Percentiles rank a stretch among this genome's conserved stretches.
Evolutionary conservation across 2,329 filamentous ascomycete genomes (phyloP).

Genomic region (Alternaria ethzedia): DNA sequence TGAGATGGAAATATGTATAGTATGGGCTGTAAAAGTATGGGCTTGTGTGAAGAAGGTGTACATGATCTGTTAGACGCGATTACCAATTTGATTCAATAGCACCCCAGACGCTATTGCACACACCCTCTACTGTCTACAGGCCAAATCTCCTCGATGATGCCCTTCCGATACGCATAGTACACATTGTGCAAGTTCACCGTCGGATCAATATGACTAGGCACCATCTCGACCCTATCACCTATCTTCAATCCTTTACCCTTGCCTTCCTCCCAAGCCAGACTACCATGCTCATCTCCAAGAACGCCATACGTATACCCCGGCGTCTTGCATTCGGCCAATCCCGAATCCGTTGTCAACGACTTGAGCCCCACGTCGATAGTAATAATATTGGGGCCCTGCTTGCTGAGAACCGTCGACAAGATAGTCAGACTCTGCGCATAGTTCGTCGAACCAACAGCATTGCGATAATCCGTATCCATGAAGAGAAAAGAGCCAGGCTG

Average conservation of each 20-base stretch:
- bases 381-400: constrained; percentile 52
- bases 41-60: neutral
- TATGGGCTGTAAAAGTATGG: neutral
- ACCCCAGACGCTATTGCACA: constrained; percentile 50
- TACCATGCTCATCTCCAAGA: constrained; percentile 59
- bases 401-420: constrained; percentile 57
- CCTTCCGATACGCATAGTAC: constrained; percentile 58
- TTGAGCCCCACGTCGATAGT: constrained; percentile 61
- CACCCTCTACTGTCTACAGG: constrained; percentile 58
- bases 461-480: constrained; percentile 64
- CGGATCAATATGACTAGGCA: constrained; percentile 63
- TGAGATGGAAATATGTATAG: neutral
- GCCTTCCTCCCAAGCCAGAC: constrained; percentile 55
- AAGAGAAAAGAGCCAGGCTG: constrained; percentile 64
- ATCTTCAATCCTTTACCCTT: constrained; percentile 45
- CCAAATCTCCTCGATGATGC: constrained; percentile 60
- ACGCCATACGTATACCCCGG: constrained; percentile 53
- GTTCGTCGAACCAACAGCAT: constrained; percentile 55
- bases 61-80: neutral
- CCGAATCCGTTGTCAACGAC: constrained; percentile 60
- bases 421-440: constrained; percentile 59
- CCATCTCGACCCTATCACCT: constrained; percentile 59
- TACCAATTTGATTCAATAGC: too few relatives aligned
- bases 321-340: constrained; percentile 56
- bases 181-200: constrained; percentile 61